phyloP scores from a whole-genome alignment of 2,329 filamentous ascomycete species.

The Teratosphaeria pseudoeucalypti region DNA sequence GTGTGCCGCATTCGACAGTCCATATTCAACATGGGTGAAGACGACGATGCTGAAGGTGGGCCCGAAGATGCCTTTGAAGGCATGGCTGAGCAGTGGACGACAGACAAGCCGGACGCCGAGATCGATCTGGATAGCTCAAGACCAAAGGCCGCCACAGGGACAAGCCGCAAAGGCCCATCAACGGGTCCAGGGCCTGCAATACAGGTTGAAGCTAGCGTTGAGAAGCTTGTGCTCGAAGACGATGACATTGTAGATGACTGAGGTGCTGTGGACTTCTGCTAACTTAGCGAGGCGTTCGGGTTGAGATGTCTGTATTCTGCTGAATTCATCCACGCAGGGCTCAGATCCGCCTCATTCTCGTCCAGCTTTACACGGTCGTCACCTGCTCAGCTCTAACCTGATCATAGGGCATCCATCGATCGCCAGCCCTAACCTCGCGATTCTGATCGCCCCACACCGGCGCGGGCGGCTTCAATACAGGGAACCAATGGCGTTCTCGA shows the following conservation, averaged over 20 bases:
- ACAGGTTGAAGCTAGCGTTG: constrained; percentile 19
- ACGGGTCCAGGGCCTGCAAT: constrained; percentile 8
- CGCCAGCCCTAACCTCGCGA: neutral
- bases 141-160: neutral
- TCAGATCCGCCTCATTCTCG: neutral
- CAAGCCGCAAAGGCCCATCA: neutral
- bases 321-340: neutral
- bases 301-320: neutral
- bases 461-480: neutral
- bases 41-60: constrained; percentile 23
- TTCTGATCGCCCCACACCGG: neutral
- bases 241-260: constrained; percentile 37
- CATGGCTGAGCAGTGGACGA: constrained; percentile 31
- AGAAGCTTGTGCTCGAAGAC: constrained; percentile 32
- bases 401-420: neutral
- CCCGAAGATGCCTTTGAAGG: constrained; percentile 2
- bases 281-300: constrained; percentile 2
- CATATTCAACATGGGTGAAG: constrained; percentile 7
- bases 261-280: neutral
- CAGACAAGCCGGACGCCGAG: constrained; percentile 28
- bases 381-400: neutral
- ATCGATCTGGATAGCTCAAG: neutral
- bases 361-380: neutral
- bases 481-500: neutral
- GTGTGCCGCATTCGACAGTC: constrained; percentile 47